phyloP scores from a whole-genome alignment of 2,329 filamentous ascomycete species.

The Pseudopyrenochaeta lycopersici region DNA sequence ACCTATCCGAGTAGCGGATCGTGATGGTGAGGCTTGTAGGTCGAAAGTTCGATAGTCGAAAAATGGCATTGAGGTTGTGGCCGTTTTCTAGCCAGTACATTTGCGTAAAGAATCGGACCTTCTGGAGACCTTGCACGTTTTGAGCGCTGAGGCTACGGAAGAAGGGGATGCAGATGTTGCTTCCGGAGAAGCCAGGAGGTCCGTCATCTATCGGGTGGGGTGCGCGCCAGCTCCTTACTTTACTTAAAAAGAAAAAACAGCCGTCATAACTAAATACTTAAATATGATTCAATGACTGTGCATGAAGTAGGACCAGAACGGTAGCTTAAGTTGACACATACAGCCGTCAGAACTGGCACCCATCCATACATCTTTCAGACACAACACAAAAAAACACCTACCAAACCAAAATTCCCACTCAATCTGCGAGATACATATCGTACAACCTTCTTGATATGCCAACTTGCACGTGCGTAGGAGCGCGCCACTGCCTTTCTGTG shows the following conservation, averaged over 20 bases:
- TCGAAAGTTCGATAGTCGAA: conserved; percentile 6
- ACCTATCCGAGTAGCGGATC: conserved; percentile 61
- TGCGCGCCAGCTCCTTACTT: no score
- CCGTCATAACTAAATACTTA: no score
- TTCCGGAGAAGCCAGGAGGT: no score
- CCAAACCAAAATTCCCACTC: no score
- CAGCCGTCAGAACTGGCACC: no score
- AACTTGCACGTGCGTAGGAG: conserved; percentile 14
- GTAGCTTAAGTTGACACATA: no score
- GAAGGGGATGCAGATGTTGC: conserved; percentile 2
- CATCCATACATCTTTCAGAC: no score
- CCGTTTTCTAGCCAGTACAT: conserved; percentile 18
- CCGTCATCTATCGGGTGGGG: no score
- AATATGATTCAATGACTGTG: no score
- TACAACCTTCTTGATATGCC: conserved; percentile 12
- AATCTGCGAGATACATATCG: conserved; percentile 6
- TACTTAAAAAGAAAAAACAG: no score
- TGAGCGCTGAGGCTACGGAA: conserved; percentile 5
- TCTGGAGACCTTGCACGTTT: conserved; percentile 6
- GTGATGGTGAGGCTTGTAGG: conserved; percentile 52
- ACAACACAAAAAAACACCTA: no score
- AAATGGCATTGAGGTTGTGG: not conserved
- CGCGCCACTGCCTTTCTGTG: conserved; percentile 10
- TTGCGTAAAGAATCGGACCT: conserved; percentile 17
- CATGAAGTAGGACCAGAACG: no score